Percentiles rank a stretch among this genome's conserved stretches.
Conservation (phyloP, 768 basidiomycete species). For the Lyophyllum shimeji region DNA sequence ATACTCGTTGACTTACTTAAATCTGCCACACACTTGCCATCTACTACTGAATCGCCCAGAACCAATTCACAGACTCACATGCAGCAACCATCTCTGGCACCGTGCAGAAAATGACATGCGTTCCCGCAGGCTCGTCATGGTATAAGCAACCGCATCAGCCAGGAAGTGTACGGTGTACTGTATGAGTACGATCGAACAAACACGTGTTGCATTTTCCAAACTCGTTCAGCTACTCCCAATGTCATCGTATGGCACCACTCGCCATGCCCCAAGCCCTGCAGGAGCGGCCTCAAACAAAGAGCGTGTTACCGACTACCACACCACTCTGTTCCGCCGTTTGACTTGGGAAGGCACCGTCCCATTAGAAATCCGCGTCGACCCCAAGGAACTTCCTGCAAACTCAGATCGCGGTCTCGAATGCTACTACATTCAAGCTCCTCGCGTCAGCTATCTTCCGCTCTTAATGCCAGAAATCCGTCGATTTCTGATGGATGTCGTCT, state of each 20-base stretch:
- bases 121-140: too few relatives aligned
- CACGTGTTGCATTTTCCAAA: slow-evolving; percentile 2
- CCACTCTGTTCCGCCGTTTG: slow-evolving; percentile 82
- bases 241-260: slow-evolving; percentile 53
- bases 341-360: slow-evolving; percentile 92
- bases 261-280: slow-evolving; percentile 40
- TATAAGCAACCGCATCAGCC: too few relatives aligned
- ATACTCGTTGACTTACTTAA: too few relatives aligned
- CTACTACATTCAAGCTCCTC: slow-evolving; percentile 88
- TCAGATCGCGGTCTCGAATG: slow-evolving; percentile 87
- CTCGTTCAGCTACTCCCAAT: slow-evolving; percentile 26
- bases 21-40: too few relatives aligned
- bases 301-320: slow-evolving; percentile 50
- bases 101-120: too few relatives aligned
- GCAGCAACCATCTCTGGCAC: too few relatives aligned
- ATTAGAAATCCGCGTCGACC: slow-evolving; percentile 84
- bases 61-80: too few relatives aligned
- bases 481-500: slow-evolving; percentile 89
- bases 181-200: too few relatives aligned
- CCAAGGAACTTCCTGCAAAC: slow-evolving; percentile 87
- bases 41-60: too few relatives aligned
- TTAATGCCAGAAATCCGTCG: slow-evolving; percentile 85
- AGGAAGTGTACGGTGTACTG: too few relatives aligned
- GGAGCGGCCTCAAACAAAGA: slow-evolving; percentile 32
- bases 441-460: slow-evolving; percentile 91